Evolutionary conservation across 352 stramenopile genomes (phyloP).

Genomic region (Phytophthora fragariaefolia): DNA sequence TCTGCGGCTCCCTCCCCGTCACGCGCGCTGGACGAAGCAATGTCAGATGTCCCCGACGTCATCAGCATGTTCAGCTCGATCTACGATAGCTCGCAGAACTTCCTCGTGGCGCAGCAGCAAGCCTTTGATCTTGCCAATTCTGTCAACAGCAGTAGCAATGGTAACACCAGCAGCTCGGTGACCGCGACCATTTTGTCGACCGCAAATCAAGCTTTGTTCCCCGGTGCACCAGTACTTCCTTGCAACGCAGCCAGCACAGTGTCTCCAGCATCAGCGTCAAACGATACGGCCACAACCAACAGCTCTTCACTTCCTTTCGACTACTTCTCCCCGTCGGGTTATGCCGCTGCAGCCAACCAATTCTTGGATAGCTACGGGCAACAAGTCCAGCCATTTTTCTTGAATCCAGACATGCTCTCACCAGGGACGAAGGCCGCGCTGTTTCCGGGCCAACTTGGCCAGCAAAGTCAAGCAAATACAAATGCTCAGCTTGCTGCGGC

Average conservation of each 20-base stretch:
- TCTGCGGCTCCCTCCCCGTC: slow-evolving; percentile 20
- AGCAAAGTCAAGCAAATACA: slow-evolving; percentile 25
- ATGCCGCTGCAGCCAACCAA: slow-evolving; percentile 39
- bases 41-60: slow-evolving; percentile 47
- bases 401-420: slow-evolving; percentile 50
- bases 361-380: slow-evolving; percentile 44
- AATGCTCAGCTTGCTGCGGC: slow-evolving; percentile 52
- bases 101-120: slow-evolving; percentile 24
- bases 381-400: slow-evolving; percentile 51
- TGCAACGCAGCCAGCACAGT: neutral
- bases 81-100: slow-evolving; percentile 45
- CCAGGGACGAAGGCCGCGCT: slow-evolving; percentile 43
- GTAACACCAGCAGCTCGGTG: slow-evolving; percentile 19
- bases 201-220: slow-evolving; percentile 37
- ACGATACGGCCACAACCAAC: neutral
- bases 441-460: slow-evolving; percentile 32
- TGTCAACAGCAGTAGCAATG: slow-evolving; percentile 31
- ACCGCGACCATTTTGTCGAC: slow-evolving; percentile 33
- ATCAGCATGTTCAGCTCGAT: slow-evolving; percentile 76
- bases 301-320: slow-evolving; percentile 35
- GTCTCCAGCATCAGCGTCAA: neutral
- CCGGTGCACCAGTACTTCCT: slow-evolving; percentile 10
- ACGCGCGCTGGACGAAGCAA: slow-evolving; percentile 15
- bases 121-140: slow-evolving; percentile 16
- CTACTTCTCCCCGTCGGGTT: slow-evolving; percentile 70